Conservation (phyloP, 2,329 filamentous ascomycete species). For the Fusarium subglutinans region DNA sequence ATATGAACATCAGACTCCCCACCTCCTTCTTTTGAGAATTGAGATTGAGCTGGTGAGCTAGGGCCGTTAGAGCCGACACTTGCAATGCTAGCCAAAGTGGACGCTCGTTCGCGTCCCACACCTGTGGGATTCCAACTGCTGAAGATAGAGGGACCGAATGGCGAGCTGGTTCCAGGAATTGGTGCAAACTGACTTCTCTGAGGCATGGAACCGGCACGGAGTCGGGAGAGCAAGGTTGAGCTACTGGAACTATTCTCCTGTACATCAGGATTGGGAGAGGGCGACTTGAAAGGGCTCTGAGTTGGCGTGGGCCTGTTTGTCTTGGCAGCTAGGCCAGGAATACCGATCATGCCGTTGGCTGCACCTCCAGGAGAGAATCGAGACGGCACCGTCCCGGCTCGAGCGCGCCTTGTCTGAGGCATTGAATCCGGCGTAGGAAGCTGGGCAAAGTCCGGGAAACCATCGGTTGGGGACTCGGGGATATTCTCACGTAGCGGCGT, state of each 20-base stretch:
- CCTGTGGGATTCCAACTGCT: slow-evolving; percentile 79
- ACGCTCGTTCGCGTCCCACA: slow-evolving; percentile 80
- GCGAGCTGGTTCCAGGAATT: slow-evolving; percentile 65
- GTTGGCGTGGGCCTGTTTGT: slow-evolving; percentile 87
- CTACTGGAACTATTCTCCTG: slow-evolving; percentile 62
- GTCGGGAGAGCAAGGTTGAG: slow-evolving; percentile 81
- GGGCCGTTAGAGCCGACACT: slow-evolving; percentile 93
- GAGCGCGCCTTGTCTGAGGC: slow-evolving; percentile 78
- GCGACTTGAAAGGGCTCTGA: slow-evolving; percentile 82
- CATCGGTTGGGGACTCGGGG: slow-evolving; percentile 94
- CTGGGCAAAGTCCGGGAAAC: slow-evolving; percentile 88
- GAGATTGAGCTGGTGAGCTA: slow-evolving; percentile 85
- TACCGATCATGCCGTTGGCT: slow-evolving; percentile 65
- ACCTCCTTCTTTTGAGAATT: slow-evolving; percentile 84
- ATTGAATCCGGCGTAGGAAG: slow-evolving; percentile 72
- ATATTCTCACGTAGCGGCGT: slow-evolving; percentile 97
- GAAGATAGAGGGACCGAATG: slow-evolving; percentile 92
- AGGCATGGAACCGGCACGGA: slow-evolving; percentile 93
- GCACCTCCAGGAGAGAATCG: slow-evolving; percentile 83
- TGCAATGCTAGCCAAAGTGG: slow-evolving; percentile 81
- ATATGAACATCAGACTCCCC: slow-evolving; percentile 87
- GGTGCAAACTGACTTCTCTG: slow-evolving; percentile 78
- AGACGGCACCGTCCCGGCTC: slow-evolving; percentile 96
- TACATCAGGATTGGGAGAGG: slow-evolving; percentile 63
- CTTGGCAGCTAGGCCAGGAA: slow-evolving; percentile 72